phyloP scores from a whole-genome alignment of 257 asterid genomes.

The Solanum lycopersicoides region DNA sequence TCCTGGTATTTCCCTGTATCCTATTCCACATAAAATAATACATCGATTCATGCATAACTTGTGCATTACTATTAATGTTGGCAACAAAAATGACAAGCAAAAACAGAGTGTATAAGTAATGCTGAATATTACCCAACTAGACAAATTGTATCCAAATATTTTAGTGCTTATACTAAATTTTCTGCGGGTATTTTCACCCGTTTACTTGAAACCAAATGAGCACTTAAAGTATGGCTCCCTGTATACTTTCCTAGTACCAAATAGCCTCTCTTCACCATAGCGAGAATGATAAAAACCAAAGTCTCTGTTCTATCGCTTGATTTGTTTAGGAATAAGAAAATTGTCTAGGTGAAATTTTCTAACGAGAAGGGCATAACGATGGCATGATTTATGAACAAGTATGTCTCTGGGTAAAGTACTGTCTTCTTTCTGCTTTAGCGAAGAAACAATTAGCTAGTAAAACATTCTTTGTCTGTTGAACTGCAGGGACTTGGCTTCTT shows the following conservation, averaged over 20 bases:
- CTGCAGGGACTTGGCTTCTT: slow-evolving; percentile 21
- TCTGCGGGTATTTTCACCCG: not conserved
- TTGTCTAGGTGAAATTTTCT: not conserved
- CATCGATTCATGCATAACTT: not conserved
- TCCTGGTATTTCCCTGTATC: not conserved
- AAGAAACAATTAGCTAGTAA: not conserved
- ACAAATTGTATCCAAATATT: not conserved
- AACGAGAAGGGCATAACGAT: not conserved
- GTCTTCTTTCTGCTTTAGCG: not conserved
- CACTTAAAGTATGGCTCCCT: not conserved
- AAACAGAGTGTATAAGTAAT: not conserved
- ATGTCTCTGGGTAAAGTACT: not conserved
- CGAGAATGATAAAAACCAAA: not conserved
- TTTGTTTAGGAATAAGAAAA: not conserved
- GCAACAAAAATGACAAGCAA: not conserved
- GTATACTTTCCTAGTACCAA: not conserved
- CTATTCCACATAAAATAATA: not conserved
- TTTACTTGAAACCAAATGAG: not conserved
- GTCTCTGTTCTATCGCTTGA: not conserved
- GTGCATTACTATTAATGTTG: not conserved
- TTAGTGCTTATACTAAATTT: not conserved
- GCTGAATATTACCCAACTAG: not conserved
- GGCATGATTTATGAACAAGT: not conserved
- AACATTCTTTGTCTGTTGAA: not conserved
- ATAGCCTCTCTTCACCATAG: not conserved